These are phyloP conservation scores for Termitomyces sp. DNA, from an alignment of 1,284 basidiomycete species.

Conservation along the genomic window DNA sequence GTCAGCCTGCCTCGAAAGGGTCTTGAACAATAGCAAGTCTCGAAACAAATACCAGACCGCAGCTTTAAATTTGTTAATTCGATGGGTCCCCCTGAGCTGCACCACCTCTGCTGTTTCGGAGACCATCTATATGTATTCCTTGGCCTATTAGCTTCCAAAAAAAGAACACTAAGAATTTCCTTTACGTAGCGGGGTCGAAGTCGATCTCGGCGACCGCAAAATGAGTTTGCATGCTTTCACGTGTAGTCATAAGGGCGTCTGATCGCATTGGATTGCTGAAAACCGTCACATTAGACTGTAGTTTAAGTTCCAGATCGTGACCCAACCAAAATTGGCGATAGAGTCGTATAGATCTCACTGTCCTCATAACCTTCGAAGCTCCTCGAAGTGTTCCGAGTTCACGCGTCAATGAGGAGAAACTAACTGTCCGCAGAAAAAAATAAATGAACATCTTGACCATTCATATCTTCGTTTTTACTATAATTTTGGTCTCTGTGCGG, in stretches of 20 bases:
- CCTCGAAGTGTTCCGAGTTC: no score
- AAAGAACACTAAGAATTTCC: background rate
- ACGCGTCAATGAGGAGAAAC: no score
- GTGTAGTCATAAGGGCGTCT: background rate
- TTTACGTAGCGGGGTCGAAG: background rate
- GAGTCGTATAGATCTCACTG: no score
- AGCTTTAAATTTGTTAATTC: background rate
- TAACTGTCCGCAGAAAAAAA: no score
- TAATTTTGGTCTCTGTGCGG: no score
- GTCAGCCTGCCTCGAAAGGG: background rate
- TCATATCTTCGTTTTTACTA: no score
- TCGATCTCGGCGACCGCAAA: background rate
- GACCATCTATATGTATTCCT: background rate
- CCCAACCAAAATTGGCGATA: no score
- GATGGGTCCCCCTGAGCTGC: background rate
- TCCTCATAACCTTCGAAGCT: no score
- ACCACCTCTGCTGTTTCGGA: background rate
- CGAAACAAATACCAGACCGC: background rate
- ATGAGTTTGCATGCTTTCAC: background rate
- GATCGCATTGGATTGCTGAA: background rate
- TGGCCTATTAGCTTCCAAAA: background rate
- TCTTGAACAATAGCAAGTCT: no score
- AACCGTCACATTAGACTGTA: no score
- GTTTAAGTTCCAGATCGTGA: no score
- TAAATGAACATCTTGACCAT: no score